Base-by-base conservation (phyloP, 257 asterid species). In the Primulina tabacum region DNA sequence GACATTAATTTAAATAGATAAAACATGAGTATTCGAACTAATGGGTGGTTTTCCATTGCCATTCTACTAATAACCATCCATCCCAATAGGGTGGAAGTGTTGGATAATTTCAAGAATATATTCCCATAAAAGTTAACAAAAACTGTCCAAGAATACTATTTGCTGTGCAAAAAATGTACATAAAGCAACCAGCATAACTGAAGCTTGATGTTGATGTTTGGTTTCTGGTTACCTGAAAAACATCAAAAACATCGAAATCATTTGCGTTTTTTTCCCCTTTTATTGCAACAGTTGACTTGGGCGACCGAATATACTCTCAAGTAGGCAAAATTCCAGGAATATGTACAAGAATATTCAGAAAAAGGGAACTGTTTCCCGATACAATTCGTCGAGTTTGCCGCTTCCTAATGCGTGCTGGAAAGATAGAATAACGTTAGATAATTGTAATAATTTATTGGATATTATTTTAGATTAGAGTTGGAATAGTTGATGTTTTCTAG, bases 341-440 rank as follows among this genome's bases (percentile, higher is more conserved):
- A 64, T 28, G 82, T 77, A 66, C 84, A 71, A 77, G 33, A 35
- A 79, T 74, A 40, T 72, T 62, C 75, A 30, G 70, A 79, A 74
- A 77, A 72, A 67, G 24, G 43, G 57, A 33, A 65, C 78, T 65
- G 74, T 65, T 59, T 43, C 53, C 53, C n/a, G 26, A 61, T 71
- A 34, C n/a, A n/a, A 12, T 43, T 43, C 12, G 53, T 43, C 53
- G 1, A 43, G n/a, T 43, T 43, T 43, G n/a, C 53, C 53, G 53
- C 53, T 43, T 12, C 53, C n/a, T 43, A 2, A 0, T 11, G n/a
- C n/a, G 12, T 43, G 3, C n/a, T 43, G 2, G 4, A 11, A 12
- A 12, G 50, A 40, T 40, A 11, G 50, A 40, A 35, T 8, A 8
- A 35, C 2, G 11, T 7, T 40, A 11, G 16, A 10, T 40, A 2